These are phyloP conservation scores for Penicillium cosmopolitanum DNA, from an alignment of 495 filamentous ascomycete genomes.

Conservation along the genomic window DNA sequence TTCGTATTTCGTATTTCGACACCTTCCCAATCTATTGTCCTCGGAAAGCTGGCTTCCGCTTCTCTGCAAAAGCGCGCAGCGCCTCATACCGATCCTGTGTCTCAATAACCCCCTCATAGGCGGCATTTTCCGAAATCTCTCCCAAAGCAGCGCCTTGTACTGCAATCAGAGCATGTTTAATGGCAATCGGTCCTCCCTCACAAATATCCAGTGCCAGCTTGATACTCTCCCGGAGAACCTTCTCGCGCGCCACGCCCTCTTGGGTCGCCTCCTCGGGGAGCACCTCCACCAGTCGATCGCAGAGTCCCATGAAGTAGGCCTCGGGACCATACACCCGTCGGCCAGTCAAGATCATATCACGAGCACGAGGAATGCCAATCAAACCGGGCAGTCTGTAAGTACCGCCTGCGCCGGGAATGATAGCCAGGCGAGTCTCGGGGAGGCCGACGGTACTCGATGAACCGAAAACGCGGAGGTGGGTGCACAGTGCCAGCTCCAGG, in stretches of 20 bases:
- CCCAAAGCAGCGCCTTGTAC: conserved; percentile 61
- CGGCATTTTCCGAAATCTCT: conserved; percentile 72
- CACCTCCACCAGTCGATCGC: conserved; percentile 79
- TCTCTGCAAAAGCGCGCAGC: conserved; percentile 83
- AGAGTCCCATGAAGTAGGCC: conserved; percentile 82
- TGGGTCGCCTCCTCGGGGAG: conserved; percentile 57
- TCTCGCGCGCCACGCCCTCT: conserved; percentile 59
- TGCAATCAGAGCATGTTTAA: conserved; percentile 72
- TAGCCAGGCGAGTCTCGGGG: conserved; percentile 88
- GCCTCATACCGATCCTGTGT: conserved; percentile 89
- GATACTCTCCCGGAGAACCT: conserved; percentile 73
- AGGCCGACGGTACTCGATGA: conserved; percentile 75
- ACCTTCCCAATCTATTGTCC: conserved; percentile 46
- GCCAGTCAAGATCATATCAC: conserved; percentile 86
- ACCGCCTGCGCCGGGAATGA: conserved; percentile 93
- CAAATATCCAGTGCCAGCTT: conserved; percentile 80
- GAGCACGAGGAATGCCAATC: conserved; percentile 73
- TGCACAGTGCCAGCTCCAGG: conserved; percentile 85
- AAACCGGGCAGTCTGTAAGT: conserved; percentile 80
- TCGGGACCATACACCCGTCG: conserved; percentile 76
- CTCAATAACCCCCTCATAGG: conserved; percentile 77
- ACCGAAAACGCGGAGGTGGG: conserved; percentile 80
- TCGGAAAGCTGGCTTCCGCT: conserved; percentile 83
- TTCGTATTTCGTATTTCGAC: not conserved
- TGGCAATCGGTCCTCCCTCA: conserved; percentile 80